phyloP scores from a whole-genome alignment of 2,329 filamentous ascomycete genomes.

The Colletotrichum sp. region DNA sequence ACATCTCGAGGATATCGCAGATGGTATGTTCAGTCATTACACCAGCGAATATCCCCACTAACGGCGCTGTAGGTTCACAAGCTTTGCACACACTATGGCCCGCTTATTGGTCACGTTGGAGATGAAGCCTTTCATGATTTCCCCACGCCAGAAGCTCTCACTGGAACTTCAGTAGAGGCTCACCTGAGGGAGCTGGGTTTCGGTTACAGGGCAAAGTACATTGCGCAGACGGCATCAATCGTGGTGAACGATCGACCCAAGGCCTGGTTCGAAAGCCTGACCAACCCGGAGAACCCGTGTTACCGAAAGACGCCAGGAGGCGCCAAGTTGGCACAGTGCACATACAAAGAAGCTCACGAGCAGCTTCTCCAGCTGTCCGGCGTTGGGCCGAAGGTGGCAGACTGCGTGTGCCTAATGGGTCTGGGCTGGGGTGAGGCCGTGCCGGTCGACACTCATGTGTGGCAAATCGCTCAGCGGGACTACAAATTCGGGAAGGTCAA shows the following conservation, averaged over 20 bases:
- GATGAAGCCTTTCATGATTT: slow-evolving; percentile 85
- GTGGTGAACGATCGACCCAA: slow-evolving; percentile 70
- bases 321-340: slow-evolving; percentile 56
- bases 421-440: slow-evolving; percentile 95
- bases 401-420: slow-evolving; percentile 96
- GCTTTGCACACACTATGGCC: slow-evolving; percentile 84
- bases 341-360: slow-evolving; percentile 81
- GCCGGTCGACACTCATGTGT: slow-evolving; percentile 96
- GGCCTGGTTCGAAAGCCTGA: slow-evolving; percentile 78
- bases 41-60: not conserved
- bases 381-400: slow-evolving; percentile 95
- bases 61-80: slow-evolving; percentile 69
- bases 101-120: slow-evolving; percentile 73
- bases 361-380: slow-evolving; percentile 80
- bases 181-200: slow-evolving; percentile 86
- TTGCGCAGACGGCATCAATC: slow-evolving; percentile 82
- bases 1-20: slow-evolving; percentile 91
- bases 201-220: slow-evolving; percentile 93
- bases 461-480: slow-evolving; percentile 96
- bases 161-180: slow-evolving; percentile 75
- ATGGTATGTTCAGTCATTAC: slow-evolving; percentile 65
- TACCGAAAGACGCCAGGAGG: slow-evolving; percentile 48
- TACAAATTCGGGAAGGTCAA: slow-evolving; percentile 90
- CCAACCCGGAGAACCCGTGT: slow-evolving; percentile 76
- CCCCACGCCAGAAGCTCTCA: slow-evolving; percentile 76